Conservation (phyloP, 441 rosid genomes). For the Cnidoscolus chayamansa region DNA sequence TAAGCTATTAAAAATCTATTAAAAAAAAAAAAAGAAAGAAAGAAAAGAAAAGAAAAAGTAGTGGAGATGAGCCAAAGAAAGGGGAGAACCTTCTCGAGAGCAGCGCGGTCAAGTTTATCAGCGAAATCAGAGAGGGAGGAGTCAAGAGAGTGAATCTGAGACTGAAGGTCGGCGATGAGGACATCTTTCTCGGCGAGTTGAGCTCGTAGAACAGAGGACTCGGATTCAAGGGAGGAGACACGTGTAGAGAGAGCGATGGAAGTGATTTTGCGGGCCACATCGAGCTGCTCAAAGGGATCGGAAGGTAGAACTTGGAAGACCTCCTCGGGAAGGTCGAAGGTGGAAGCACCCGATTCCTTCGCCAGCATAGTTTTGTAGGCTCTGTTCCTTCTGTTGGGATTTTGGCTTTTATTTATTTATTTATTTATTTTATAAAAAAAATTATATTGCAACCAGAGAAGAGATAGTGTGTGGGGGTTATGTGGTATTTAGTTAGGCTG, state of each 20-base stretch:
- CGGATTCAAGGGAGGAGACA: conserved; percentile 74
- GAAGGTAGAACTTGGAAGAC: conserved; percentile 59
- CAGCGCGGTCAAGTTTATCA: conserved; percentile 57
- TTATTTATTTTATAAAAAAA: not conserved
- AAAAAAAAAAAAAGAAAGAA: no score
- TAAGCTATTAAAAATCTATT: not conserved
- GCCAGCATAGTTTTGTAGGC: conserved; percentile 30
- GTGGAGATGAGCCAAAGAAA: not conserved
- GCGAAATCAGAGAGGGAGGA: conserved; percentile 54
- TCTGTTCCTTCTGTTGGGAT: conserved; percentile 4
- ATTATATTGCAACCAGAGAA: not conserved
- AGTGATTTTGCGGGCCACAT: conserved; percentile 93
- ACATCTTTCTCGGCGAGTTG: conserved; percentile 57
- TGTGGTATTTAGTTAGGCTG: conserved; percentile 9
- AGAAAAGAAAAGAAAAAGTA: not conserved
- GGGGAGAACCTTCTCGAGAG: conserved; percentile 52
- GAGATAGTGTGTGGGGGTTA: no score
- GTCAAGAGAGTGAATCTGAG: conserved; percentile 60
- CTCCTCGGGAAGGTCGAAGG: conserved; percentile 76
- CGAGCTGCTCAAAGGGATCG: conserved; percentile 88
- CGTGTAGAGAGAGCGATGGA: conserved; percentile 87
- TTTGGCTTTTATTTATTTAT: not conserved
- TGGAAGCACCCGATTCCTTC: conserved; percentile 35
- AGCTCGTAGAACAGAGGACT: conserved; percentile 51
- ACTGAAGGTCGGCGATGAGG: conserved; percentile 54